Evolutionary conservation across 805 yeast genomes (phyloP).

Genomic region (Ogataea nonfermentans): DNA sequence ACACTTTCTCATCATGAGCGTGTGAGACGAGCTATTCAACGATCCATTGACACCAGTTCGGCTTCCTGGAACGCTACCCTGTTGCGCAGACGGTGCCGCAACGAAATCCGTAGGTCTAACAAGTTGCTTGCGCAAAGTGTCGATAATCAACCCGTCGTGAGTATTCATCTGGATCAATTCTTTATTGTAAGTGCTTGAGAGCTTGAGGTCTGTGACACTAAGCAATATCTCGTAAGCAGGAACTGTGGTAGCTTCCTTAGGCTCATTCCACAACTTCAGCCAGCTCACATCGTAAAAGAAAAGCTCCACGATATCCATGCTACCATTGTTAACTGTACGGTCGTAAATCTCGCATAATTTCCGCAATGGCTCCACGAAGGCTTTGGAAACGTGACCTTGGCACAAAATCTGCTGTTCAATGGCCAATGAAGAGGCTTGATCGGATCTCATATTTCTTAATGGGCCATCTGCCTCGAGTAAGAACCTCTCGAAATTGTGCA

Average conservation of each 20-base stretch:
- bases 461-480: conserved; percentile 54
- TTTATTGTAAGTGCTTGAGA: conserved; percentile 17
- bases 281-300: conserved; percentile 66
- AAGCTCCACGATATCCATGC: conserved; percentile 50
- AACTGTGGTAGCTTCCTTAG: conserved; percentile 3
- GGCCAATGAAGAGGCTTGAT: conserved; percentile 41
- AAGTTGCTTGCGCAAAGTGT: conserved; percentile 33
- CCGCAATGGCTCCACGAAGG: conserved; percentile 37
- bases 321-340: conserved; percentile 39
- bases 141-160: conserved; percentile 31
- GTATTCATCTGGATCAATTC: conserved; percentile 23
- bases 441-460: conserved; percentile 37
- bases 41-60: conserved; percentile 6
- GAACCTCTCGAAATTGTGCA: conserved; percentile 58
- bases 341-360: conserved; percentile 49
- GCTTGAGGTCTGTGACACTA: conserved; percentile 24
- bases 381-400: conserved; percentile 53
- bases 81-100: background rate
- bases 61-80: conserved; percentile 8
- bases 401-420: conserved; percentile 63
- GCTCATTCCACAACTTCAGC: conserved; percentile 43
- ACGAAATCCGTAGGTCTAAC: conserved; percentile 28
- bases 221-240: conserved; percentile 5
- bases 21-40: conserved; percentile 7
- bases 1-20: conserved; percentile 30